Percentiles rank a stretch among this genome's conserved stretches.
Evolutionary conservation across 1,139 yeast species (phyloP).

Genomic region (Suhomyces kunorum): DNA sequence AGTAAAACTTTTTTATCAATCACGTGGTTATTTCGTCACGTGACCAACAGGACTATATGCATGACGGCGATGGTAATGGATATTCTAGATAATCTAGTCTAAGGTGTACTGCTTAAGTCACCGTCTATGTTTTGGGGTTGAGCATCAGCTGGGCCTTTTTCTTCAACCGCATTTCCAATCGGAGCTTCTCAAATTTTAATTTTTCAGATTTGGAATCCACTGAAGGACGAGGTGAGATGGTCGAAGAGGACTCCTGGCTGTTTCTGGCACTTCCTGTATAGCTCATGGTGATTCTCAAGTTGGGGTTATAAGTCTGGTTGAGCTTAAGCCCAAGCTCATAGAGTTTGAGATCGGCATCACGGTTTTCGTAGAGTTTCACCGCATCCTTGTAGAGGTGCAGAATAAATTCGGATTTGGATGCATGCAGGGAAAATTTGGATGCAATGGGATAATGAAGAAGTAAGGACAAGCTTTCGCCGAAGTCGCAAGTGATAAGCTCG

Average conservation of each 20-base stretch:
- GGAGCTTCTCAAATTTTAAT: conserved; percentile 44
- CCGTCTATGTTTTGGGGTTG: conserved; percentile 13
- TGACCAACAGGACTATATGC: background rate
- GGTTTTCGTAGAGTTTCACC: conserved; percentile 28
- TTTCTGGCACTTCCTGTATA: conserved; percentile 25
- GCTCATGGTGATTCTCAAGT: conserved; percentile 37
- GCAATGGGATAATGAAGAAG: conserved; percentile 59
- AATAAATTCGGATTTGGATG: conserved; percentile 22
- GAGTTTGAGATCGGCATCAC: conserved; percentile 39
- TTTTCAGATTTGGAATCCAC: conserved; percentile 31
- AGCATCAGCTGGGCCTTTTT: conserved; percentile 45
- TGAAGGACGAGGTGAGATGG: conserved; percentile 16
- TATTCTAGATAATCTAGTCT: background rate
- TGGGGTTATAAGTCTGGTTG: conserved; percentile 39
- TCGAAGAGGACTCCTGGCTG: conserved; percentile 18
- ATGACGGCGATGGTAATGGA: too few species aligned
- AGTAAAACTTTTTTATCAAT: background rate
- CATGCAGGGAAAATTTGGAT: conserved; percentile 18
- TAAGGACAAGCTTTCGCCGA: conserved; percentile 60
- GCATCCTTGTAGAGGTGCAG: conserved; percentile 34
- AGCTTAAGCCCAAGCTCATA: conserved; percentile 43
- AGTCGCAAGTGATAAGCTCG: conserved; percentile 54
- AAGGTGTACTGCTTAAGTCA: conserved; percentile 6
- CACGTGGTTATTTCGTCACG: too few species aligned
- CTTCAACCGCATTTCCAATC: conserved; percentile 47